A percentile compares a stretch with the other conserved stretches of the same genome.
These are phyloP conservation scores for Suillus americanus DNA, from an alignment of 768 basidiomycete genomes.

Conservation along the genomic window DNA sequence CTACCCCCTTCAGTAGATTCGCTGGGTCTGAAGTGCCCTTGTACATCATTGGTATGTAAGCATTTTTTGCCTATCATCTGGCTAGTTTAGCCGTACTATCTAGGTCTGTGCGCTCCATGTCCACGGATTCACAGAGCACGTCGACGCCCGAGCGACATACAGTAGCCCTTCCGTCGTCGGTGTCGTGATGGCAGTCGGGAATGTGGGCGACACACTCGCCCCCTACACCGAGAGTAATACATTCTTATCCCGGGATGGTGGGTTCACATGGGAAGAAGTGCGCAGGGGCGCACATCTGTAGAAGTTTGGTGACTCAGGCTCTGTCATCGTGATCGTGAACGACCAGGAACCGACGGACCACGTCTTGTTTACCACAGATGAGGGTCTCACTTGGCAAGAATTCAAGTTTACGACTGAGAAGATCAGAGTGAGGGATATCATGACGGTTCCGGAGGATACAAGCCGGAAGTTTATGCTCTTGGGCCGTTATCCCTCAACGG, in stretches of 20 bases:
- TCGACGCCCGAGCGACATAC: constrained; percentile 88
- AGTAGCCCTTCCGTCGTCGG: constrained; percentile 91
- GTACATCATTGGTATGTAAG: constrained; percentile 67
- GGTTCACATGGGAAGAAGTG: constrained; percentile 98
- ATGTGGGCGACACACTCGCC: constrained; percentile 82
- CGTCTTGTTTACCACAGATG: constrained; percentile 85
- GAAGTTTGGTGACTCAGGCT: constrained; percentile 98
- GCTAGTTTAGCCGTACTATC: too few relatives aligned
- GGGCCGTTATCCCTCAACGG: constrained; percentile 52
- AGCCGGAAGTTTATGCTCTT: constrained; percentile 89
- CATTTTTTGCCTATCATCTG: too few relatives aligned
- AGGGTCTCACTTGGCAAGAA: constrained; percentile 85
- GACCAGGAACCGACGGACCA: constrained; percentile 93
- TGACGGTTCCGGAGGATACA: constrained; percentile 88
- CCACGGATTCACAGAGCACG: constrained; percentile 94
- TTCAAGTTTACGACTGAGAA: constrained; percentile 76
- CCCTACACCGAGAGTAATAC: constrained; percentile 88
- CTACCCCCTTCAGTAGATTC: constrained; percentile 77
- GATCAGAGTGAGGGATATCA: constrained; percentile 71
- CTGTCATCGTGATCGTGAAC: constrained; percentile 89
- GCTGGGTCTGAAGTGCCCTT: constrained; percentile 67
- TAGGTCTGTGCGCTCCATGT: constrained; percentile 87
- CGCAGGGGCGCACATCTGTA: constrained; percentile 97
- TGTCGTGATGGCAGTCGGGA: constrained; percentile 94
- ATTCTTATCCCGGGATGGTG: constrained; percentile 94